phyloP scores from a whole-genome alignment of 768 basidiomycete genomes.

The Leccinellum luteum region DNA sequence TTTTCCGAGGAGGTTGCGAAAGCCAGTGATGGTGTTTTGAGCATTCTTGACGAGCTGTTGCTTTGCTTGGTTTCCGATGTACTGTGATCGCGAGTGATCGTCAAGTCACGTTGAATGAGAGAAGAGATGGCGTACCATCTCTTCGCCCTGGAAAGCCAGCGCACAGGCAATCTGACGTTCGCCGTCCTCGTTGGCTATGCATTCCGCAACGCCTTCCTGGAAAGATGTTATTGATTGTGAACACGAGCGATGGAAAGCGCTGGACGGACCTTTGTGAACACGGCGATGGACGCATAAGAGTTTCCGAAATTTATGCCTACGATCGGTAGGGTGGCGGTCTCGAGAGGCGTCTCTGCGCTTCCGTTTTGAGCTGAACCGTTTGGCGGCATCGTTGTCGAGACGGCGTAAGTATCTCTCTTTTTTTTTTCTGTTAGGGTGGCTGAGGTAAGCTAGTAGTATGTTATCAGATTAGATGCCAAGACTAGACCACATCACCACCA shows the following conservation, averaged over 20 bases:
- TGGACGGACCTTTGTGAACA: constrained; percentile 80
- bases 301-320: constrained; percentile 97
- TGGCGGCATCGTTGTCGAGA: constrained; percentile 34
- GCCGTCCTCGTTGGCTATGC: constrained; percentile 98
- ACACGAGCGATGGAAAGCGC: background rate
- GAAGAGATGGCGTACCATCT: constrained; percentile 59
- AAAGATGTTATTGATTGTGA: background rate
- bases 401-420: background rate
- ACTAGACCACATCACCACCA: background rate
- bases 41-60: constrained; percentile 94
- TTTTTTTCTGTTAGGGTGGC: background rate
- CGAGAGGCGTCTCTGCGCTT: constrained; percentile 42
- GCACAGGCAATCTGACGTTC: constrained; percentile 97
- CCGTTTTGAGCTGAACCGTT: constrained; percentile 50
- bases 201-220: constrained; percentile 88
- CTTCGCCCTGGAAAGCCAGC: constrained; percentile 86
- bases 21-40: constrained; percentile 91
- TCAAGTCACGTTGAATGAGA: background rate
- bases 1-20: constrained; percentile 91
- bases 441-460: constrained; percentile 5
- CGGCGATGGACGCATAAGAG: constrained; percentile 91
- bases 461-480: constrained; percentile 12
- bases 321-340: constrained; percentile 48
- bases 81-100: constrained; percentile 46
- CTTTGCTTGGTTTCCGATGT: constrained; percentile 93